Evolutionary conservation across 495 filamentous ascomycete species (phyloP), one percentile per base, ranked within the genome.

Genomic region (Penicillium bovifimosum): DNA sequence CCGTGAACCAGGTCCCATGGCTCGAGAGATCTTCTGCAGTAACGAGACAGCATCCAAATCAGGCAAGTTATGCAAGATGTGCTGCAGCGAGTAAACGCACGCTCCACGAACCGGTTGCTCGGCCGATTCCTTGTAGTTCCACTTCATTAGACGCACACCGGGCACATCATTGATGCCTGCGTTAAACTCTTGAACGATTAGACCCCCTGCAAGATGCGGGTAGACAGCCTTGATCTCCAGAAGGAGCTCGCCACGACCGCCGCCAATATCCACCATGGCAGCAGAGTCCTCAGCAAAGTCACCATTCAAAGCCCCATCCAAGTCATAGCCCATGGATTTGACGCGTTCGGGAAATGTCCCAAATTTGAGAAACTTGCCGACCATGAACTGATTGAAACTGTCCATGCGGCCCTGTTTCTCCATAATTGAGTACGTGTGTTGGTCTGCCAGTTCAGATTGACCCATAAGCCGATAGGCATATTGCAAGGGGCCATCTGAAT

Each of bases 221-320:
- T 68, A 69, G 0, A 65, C 65, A 3, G 60, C 49, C 29, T 66
- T 65, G 48, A 83, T 72, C 32, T 69, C 69, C 0, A 73, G 60
- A 0, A 82, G 64, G 35, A 82, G 69, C 34, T 81, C 72, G 0
- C 81, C 81, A 5, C 69, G 56, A n/a, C 70, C 72, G 4, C 80
- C 81, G 16, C 72, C 80, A 10, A 82, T 74, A 60, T 84, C 82
- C 2, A 84, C 79, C 32, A 83, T 64, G 2, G 60, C 54, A 8
- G 54, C 47, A 0, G 63, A 56, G 6, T 35, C 58, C 3, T 26
- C 27, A 9, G 14, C 6, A 13, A 52, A 40, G n/a, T 36, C 51
- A 20, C 56, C 46, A 24, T 24, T 24, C 4, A 83, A 56, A 2
- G 68, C 64, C 1, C 58, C 49, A 5, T 66, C 54, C 7, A 65